Base-by-base conservation (phyloP, 2,329 filamentous ascomycete genomes). In the Magnaporthiopsis poae region DNA sequence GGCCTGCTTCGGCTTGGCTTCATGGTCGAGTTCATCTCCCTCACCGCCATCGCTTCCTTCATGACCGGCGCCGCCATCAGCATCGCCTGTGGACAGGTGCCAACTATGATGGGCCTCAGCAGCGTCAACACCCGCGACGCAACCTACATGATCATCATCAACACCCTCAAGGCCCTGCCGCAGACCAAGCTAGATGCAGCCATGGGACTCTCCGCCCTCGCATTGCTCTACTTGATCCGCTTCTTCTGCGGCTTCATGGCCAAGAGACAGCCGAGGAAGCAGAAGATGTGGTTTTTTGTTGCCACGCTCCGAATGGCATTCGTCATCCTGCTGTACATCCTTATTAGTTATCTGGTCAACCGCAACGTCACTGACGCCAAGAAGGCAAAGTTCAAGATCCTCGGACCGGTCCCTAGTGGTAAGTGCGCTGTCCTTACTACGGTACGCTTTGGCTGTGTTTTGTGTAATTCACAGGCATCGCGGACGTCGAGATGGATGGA, bases 271-370 rank as follows among this genome's bases (percentile, higher is more conserved):
- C 90, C 90, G 0, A 74, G 79, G 7, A 80, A 79, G 63, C 83
- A 83, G 67, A 89, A 89, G 75, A 72, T 85, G 5, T 92, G 87
- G 82, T 90, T 91, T 72, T 91, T 91, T 75, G 74, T 86, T 52
- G 88, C 86, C n/a, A 92, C 91, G 0, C 79, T 93, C 8, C 85
- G 90, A 13, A 87, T 90, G 35, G 89, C 86, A 0, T 90, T 93
- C 71, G 86, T 91, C 66, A 90, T 93, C 36, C 77, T 97, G 46
- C 80, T 97, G 2, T 98, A 95, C 79, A 96, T 92, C 46, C 80
- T 96, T 78, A 88, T 97, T 74, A 94, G 92, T 76, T 96, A 87
- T 80, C 80, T 94, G 46, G 87, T 88, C 70, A 97, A 97, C 76
- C 84, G 87, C 72, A 77, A 90, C 69, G 85, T 84, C 68, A 83